Conservation (phyloP, 2,329 filamentous ascomycete genomes). For the Penicillium sp. region DNA sequence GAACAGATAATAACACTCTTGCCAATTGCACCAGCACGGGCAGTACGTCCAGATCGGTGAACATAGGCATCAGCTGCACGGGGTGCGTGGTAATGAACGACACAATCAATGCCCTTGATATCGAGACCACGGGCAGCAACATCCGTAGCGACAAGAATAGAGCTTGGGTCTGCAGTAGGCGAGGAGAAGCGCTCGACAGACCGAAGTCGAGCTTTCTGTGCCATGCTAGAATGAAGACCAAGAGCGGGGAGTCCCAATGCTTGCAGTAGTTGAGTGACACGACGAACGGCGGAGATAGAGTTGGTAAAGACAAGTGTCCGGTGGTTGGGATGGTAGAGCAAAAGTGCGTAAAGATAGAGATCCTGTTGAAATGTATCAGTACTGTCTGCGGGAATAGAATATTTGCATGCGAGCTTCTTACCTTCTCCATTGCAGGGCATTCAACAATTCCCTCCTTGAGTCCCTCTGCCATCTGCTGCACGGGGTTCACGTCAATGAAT, state of each 20-base stretch:
- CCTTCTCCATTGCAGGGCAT: conserved; percentile 90
- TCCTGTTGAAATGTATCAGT: conserved; percentile 55
- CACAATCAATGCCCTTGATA: conserved; percentile 82
- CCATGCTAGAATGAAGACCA: conserved; percentile 89
- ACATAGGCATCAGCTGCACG: conserved; percentile 91
- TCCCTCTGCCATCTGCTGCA: conserved; percentile 80
- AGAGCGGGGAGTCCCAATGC: conserved; percentile 75
- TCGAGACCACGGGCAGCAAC: conserved; percentile 94
- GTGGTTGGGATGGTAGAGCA: conserved; percentile 76
- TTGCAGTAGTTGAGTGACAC: conserved; percentile 79
- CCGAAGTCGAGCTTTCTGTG: conserved; percentile 90
- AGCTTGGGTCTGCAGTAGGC: conserved; percentile 52
- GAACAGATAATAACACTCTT: conserved; percentile 85
- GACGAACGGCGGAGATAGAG: conserved; percentile 87
- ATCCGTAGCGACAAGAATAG: conserved; percentile 87
- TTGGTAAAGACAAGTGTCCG: conserved; percentile 93
- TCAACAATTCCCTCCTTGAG: conserved; percentile 89
- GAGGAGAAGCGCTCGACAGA: conserved; percentile 86
- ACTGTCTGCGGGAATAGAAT: neutral
- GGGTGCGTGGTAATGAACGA: conserved; percentile 94
- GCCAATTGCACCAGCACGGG: conserved; percentile 74
- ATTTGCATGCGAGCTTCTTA: conserved; percentile 34
- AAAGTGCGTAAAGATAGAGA: conserved; percentile 84
- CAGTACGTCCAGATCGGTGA: conserved; percentile 90
- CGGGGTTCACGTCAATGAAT: conserved; percentile 88